These are phyloP conservation scores for Starmerella tilneyi DNA, from an alignment of 805 yeast species.

Conservation along the genomic window DNA sequence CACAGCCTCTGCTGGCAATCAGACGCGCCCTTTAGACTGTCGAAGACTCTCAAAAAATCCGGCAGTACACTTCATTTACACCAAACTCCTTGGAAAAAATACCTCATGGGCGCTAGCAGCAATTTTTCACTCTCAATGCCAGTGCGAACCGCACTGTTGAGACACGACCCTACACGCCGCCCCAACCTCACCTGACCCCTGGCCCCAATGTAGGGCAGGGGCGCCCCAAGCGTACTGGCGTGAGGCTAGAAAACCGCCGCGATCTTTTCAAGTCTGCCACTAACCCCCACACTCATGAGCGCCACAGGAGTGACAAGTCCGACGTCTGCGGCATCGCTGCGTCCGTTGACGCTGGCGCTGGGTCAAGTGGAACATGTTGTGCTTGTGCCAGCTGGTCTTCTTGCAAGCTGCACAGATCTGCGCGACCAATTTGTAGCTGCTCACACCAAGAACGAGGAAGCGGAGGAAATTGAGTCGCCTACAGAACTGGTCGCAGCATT, in stretches of 20 bases:
- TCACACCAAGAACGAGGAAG: slow-evolving; percentile 13
- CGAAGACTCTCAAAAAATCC: too few relatives aligned
- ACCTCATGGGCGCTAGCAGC: too few relatives aligned
- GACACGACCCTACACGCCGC: slow-evolving; percentile 6
- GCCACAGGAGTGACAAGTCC: slow-evolving; percentile 38
- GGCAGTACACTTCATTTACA: too few relatives aligned
- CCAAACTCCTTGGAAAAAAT: too few relatives aligned
- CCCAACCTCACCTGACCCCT: slow-evolving; percentile 9
- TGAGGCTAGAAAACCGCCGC: slow-evolving; percentile 5
- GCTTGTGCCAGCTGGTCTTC: slow-evolving; percentile 71
- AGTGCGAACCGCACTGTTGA: background rate
- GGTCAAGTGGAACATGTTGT: slow-evolving; percentile 83
- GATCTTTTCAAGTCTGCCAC: background rate
- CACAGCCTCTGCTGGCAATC: too few relatives aligned
- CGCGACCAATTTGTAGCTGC: slow-evolving; percentile 60
- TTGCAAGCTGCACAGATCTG: slow-evolving; percentile 73
- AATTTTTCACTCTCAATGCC: too few relatives aligned
- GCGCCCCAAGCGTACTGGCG: slow-evolving; percentile 1
- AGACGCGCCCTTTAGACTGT: too few relatives aligned
- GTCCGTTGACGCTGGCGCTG: slow-evolving; percentile 77
- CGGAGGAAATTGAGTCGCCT: slow-evolving; percentile 34
- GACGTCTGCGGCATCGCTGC: slow-evolving; percentile 41
- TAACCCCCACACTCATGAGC: slow-evolving; percentile 15
- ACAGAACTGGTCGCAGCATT: slow-evolving; percentile 79
- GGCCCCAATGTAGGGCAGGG: slow-evolving; percentile 8